These are phyloP conservation scores for Aleurites moluccanus DNA, from an alignment of 441 rosid species.

Conservation along the genomic window DNA sequence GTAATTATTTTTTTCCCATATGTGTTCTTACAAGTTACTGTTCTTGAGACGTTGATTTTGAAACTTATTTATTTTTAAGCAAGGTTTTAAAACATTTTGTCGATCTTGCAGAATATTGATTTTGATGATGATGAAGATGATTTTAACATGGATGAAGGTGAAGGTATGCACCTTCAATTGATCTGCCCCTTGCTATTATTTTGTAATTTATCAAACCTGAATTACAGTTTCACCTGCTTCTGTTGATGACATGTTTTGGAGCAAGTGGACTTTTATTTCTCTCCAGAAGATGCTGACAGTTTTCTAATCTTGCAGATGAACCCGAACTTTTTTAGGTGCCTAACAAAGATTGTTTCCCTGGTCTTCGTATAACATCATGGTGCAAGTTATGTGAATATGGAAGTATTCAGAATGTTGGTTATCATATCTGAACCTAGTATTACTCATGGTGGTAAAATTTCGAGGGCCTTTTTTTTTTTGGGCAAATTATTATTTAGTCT, in stretches of 20 bases:
- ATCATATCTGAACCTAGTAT: slow-evolving; percentile 4
- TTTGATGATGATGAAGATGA: slow-evolving; percentile 49
- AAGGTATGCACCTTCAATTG: slow-evolving; percentile 24
- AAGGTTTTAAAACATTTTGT: not conserved
- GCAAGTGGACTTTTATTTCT: not conserved
- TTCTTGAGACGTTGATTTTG: not conserved
- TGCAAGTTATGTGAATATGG: slow-evolving; percentile 19
- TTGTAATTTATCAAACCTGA: not conserved
- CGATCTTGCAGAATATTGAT: slow-evolving; percentile 36
- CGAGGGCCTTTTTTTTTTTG: too few species aligned
- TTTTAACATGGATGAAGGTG: slow-evolving; percentile 34
- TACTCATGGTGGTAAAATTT: not conserved
- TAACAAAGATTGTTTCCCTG: not conserved
- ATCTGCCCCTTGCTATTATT: not conserved
- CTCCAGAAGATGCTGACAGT: not conserved
- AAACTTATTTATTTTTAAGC: not conserved
- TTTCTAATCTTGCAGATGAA: slow-evolving; percentile 27
- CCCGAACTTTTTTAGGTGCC: slow-evolving; percentile 4
- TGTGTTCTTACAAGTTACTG: not conserved
- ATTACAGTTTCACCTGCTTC: slow-evolving; percentile 1
- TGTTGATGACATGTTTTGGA: not conserved
- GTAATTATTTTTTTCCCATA: not conserved
- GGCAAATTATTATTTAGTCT: too few species aligned
- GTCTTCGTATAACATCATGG: not conserved
- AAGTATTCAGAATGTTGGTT: not conserved